Base-by-base conservation (phyloP, 441 rosid genomes). In the Populus hybrid region DNA sequence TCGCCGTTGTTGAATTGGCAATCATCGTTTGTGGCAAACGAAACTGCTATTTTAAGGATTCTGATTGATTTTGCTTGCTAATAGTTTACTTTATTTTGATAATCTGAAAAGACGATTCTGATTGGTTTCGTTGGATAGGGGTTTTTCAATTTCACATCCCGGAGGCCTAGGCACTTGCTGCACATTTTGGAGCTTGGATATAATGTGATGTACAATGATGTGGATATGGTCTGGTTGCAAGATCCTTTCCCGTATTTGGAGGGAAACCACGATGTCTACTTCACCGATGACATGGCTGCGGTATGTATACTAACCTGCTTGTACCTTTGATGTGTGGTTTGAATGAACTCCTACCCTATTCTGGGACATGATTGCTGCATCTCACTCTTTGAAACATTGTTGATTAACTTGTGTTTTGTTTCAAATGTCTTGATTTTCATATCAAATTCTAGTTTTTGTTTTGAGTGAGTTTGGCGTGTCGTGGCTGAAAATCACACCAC, bases 121-220 rank as follows among this genome's bases (percentile, higher is more conserved):
- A 46, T 46, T 46, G 57, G 57, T 46, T 46, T 46, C 57, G 57
- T 46, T 67, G 54, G 69, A 10, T 80, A 96, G 98, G 99, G 99
- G 10, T 96, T 96, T 87, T 96, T 94, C 86, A 90, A 93, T 75
- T 94, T 94, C 79, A 93, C 99, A 34, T 85, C 96, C 1, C 81
- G 99, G 78, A 92, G 99, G 77, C 99, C 98, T 10, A 84, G 88
- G 8, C 98, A 94, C 77, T 88, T 96, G 76, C 86, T 94, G 79
- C 86, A 90, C n/a, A 87, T 93, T 74, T 83, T 96, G 92, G 97
- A 96, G 87, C 92, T 90, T 75, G 99, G 99, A 20, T 96, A 94
- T 79, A 93, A 85, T 83, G 99, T 96, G 54, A 90, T 94, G 98
- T 94, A 94, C 88, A 93, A 94, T 76, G 98, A 93, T 83, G 98